phyloP scores from a whole-genome alignment of 2,329 filamentous ascomycete genomes.

The Paracorniculantispora psalliotae region DNA sequence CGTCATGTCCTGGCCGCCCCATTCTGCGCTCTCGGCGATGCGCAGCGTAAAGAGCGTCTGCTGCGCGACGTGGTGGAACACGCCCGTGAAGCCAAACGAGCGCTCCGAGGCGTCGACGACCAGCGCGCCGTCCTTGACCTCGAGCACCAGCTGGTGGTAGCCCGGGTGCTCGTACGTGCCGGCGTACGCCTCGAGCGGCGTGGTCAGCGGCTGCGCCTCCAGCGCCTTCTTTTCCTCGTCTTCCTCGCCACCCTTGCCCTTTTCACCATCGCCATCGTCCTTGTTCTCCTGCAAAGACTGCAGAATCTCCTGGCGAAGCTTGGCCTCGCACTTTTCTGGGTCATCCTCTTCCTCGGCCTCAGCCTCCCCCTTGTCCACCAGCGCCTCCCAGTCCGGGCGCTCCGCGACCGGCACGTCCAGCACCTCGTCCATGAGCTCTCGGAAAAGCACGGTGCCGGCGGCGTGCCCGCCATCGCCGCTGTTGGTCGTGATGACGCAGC shows the following conservation, averaged over 20 bases:
- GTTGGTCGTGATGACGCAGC: conserved; percentile 23
- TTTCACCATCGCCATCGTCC: not conserved
- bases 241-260: not conserved
- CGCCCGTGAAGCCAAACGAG: conserved; percentile 23
- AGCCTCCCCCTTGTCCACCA: not conserved
- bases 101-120: conserved; percentile 25
- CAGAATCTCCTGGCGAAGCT: not conserved
- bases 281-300: not conserved
- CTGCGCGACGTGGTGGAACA: conserved; percentile 17
- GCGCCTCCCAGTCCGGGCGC: conserved; percentile 9
- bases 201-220: not conserved
- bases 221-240: not conserved
- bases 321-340: not conserved
- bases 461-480: conserved; percentile 17
- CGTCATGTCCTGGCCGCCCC: conserved; percentile 13
- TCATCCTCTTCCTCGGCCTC: not conserved
- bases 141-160: conserved; percentile 21
- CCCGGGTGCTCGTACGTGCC: conserved; percentile 18
- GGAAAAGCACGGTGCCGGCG: conserved; percentile 15
- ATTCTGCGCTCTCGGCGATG: conserved; percentile 17
- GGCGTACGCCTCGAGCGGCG: not conserved
- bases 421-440: conserved; percentile 20
- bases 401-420: conserved; percentile 4
- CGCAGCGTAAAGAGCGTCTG: conserved; percentile 17
- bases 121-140: conserved; percentile 16